Conservation (phyloP, 176 grass and related monocot species). For the Aegilops bicornis region DNA sequence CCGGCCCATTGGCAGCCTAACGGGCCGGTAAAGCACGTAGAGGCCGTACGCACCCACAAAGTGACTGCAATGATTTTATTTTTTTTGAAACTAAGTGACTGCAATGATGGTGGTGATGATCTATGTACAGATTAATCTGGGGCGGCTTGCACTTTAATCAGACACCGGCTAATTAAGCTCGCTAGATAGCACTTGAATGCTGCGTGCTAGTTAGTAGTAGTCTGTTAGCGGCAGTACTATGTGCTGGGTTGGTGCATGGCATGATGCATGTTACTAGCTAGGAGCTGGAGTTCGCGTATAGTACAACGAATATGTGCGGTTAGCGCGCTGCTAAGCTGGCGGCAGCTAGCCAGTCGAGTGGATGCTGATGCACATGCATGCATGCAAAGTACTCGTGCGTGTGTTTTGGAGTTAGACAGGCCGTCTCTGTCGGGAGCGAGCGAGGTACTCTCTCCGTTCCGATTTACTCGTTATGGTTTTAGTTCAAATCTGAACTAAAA, state of each 20-base stretch:
- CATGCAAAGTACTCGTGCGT: neutral
- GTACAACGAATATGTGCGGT: neutral
- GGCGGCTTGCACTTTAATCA: neutral
- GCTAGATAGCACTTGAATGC: neutral
- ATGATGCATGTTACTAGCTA: neutral
- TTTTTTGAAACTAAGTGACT: neutral
- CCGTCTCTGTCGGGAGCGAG: constrained; percentile 12
- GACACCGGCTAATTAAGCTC: neutral
- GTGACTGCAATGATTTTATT: neutral
- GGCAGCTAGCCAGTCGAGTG: neutral
- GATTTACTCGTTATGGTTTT: too few relatives aligned
- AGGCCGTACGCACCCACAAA: neutral
- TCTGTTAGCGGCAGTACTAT: neutral
- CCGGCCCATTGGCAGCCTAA: neutral
- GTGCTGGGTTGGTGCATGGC: neutral
- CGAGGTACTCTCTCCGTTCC: too few relatives aligned
- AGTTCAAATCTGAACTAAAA: too few relatives aligned
- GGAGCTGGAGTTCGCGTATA: neutral
- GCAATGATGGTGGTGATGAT: neutral
- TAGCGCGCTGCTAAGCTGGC: constrained; percentile 13
- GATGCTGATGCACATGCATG: neutral
- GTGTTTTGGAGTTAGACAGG: neutral
- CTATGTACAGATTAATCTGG: neutral
- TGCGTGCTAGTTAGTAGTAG: neutral
- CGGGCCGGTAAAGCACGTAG: neutral